These are phyloP conservation scores for Barnettozyma pratensis DNA, from an alignment of 805 yeast genomes.

Conservation along the genomic window DNA sequence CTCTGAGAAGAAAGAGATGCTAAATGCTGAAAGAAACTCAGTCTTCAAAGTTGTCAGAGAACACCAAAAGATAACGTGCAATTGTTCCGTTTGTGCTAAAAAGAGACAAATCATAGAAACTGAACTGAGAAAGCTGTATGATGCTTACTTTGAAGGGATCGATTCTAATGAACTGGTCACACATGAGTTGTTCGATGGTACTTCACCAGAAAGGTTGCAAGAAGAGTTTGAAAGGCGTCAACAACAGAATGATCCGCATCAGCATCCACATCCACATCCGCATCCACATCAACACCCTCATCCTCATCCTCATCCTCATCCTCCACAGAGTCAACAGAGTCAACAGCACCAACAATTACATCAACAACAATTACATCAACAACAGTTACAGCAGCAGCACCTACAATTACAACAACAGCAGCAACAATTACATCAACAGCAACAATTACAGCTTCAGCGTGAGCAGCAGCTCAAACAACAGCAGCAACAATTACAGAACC, in stretches of 20 bases:
- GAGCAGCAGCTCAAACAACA: neutral
- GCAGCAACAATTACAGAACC: neutral
- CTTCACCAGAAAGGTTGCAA: conserved; percentile 6
- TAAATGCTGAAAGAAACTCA: conserved; percentile 63
- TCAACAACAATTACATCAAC: neutral
- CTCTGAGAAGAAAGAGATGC: conserved; percentile 55
- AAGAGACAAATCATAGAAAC: conserved; percentile 66
- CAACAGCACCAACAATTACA: neutral
- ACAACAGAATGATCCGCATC: neutral
- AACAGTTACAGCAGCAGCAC: neutral
- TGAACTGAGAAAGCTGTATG: conserved; percentile 70
- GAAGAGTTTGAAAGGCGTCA: neutral
- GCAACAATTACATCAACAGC: conserved; percentile 1
- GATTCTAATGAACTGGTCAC: conserved; percentile 12
- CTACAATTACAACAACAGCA: neutral
- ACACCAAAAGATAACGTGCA: conserved; percentile 54
- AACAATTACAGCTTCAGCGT: neutral
- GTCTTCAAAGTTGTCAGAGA: conserved; percentile 60
- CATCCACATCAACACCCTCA: neutral
- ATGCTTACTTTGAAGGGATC: conserved; percentile 49
- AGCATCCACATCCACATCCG: conserved; percentile 1
- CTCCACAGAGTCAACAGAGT: neutral
- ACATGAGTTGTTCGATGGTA: conserved; percentile 13
- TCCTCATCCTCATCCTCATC: neutral
- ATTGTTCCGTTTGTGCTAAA: conserved; percentile 75